Base-by-base conservation (phyloP, 225 moss, liverwort and hornwort species). In the Pleurozium schreberi region DNA sequence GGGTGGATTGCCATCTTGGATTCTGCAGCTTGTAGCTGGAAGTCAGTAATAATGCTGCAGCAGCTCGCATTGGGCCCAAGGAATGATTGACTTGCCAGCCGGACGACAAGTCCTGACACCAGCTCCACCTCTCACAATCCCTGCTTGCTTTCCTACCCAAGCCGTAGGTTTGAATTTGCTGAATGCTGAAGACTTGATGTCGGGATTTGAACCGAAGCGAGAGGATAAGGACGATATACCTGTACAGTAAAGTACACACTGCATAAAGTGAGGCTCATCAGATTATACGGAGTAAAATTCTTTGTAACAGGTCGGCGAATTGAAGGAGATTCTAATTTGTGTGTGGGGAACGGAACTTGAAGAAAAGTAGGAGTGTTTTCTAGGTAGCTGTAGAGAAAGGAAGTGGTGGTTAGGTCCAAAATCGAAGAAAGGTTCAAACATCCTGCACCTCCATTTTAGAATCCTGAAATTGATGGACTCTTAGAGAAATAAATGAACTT, bases 1-100 rank as follows among this genome's bases (percentile, higher is more conserved):
- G 68, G 85, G 68, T 90, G 63, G 63, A 70, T 84, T 90, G 47
- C 58, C 78, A 86, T 62, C 86, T 90, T 45, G 47, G 69, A 75
- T 87, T 81, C 63, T 84, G 88, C 88, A 53, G 57, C 47, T 75
- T 90, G 75, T 55, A 55, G 63, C 81, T 89, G 64, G 74, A 69
- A 88, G 88, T 59, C 69, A 88, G 70, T 27, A 61, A 61, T 62
- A 61, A 64, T 66, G 58, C 82, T 88, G 88, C 68, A 45, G 81
- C 60, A 57, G 57, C 55, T 66, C 43, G 66, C 68, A 8, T 27
- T 33, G 57, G 89, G 81, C 84, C 84, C 89, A 59, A n/a, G 70
- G 79, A 60, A 84, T 90, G 88, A 90, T 92, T 90, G 92, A 68
- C 90, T 85, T 85, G 86, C 88, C 88, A 83, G 77, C 90, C 90